Base-by-base conservation (phyloP, 2,329 filamentous ascomycete genomes). In the Leptographium procerum region DNA sequence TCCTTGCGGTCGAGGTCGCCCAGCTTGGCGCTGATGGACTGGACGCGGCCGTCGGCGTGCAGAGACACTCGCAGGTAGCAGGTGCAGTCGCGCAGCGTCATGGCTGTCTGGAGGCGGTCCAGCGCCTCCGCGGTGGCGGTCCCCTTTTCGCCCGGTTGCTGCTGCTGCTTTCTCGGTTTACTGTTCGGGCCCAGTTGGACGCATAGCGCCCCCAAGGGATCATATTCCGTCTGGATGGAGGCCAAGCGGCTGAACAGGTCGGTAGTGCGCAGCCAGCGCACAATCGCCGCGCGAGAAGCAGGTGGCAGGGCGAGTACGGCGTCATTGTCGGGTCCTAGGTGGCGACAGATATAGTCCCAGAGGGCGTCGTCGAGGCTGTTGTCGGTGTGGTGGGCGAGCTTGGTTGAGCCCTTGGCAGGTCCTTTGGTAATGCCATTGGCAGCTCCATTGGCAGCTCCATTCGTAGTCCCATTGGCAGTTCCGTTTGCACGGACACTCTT, bases 1-100 rank as follows among this genome's bases (percentile, higher is more conserved):
- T 85, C 85, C 73, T 94, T 94, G 66, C 87, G 79, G 70, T 94
- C 89, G 50, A 92, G 77, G 67, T 94, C 89, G 1, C 86, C 87
- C 11, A 94, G 77, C 57, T 86, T 82, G 50, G 82, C 77, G 58
- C 81, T 76, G 8, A 84, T 69, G 1, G 68, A 67, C 8, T 64
- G 61, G 9, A 54, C 50, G 43, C 19, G 33, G 10, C 87, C 79
- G 70, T 92, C 88, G 48, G 91, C 76, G 67, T 91, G 88, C 1
- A 92, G 76, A 6, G 57, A 61, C 58, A 90, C 78, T 65, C 82
- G 81, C 47, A 89, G 74, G 66, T 86, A 91, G 65, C 88, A 80
- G 4, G 87, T 89, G 69, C 88, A 91, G 73, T 94, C 89, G 55
- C 89, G 77, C 63, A 94, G 69, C 4, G 89, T 91, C 88, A 92